Conservation (phyloP, 805 yeast genomes). For the Candida sithepensis region DNA sequence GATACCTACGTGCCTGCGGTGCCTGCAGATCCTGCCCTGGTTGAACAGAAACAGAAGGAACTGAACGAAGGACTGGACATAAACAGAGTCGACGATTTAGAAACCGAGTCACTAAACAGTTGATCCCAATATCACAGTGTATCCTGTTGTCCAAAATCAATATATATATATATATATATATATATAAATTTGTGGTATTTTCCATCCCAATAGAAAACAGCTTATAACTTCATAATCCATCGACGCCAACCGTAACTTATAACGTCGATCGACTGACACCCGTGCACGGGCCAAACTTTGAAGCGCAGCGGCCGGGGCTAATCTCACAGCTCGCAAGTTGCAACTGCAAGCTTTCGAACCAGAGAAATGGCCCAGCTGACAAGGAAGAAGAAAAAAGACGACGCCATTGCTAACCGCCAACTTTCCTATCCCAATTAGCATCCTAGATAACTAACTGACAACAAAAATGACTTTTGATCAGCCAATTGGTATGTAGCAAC, state of each 20-base stretch:
- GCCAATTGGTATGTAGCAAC: slow-evolving; percentile 27
- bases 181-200: neutral
- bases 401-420: too few relatives aligned
- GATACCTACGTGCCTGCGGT: slow-evolving; percentile 18
- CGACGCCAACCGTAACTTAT: neutral
- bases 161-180: neutral
- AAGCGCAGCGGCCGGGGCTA: too few relatives aligned
- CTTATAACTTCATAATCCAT: too few relatives aligned
- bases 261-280: neutral
- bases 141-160: neutral
- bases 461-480: slow-evolving; percentile 24
- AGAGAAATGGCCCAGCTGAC: neutral
- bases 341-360: too few relatives aligned
- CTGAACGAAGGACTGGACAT: slow-evolving; percentile 1
- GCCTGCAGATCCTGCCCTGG: slow-evolving; percentile 1
- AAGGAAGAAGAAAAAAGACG: neutral
- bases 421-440: too few relatives aligned
- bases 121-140: slow-evolving; percentile 9
- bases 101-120: slow-evolving; percentile 28
- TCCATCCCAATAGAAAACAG: neutral
- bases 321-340: too few relatives aligned
- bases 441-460: neutral
- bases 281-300: too few relatives aligned
- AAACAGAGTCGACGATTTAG: slow-evolving; percentile 1
- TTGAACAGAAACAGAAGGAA: neutral